Evolutionary conservation across 164 flowering plant genomes (phyloP).

Genomic region (Magnolia changhungtana): DNA sequence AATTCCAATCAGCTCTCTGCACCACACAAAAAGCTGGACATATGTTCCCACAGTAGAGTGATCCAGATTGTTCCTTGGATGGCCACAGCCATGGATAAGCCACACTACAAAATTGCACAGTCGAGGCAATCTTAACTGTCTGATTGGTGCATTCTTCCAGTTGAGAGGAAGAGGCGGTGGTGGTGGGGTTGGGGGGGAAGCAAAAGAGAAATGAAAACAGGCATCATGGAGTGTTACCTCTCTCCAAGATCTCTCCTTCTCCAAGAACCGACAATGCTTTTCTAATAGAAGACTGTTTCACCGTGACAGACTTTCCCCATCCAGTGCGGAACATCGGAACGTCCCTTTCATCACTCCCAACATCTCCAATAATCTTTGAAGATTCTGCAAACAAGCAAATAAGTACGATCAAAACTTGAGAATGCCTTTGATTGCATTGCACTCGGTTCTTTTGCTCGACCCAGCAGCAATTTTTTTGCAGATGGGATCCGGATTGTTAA

Average conservation of each 20-base stretch:
- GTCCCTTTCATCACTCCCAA: conserved; percentile 6
- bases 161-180: too few species aligned
- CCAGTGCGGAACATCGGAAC: conserved; percentile 64
- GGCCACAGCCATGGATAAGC: background rate
- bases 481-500: background rate
- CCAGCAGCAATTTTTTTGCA: background rate
- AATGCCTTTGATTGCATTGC: background rate
- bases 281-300: conserved; percentile 51
- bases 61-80: too few species aligned
- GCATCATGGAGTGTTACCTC: conserved; percentile 15
- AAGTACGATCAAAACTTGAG: background rate
- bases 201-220: background rate
- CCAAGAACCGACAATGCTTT: conserved; percentile 65
- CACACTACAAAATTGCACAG: background rate
- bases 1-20: too few species aligned
- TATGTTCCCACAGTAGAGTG: too few species aligned
- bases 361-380: conserved; percentile 28
- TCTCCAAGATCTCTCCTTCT: conserved; percentile 23
- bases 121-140: background rate
- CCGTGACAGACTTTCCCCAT: conserved; percentile 49
- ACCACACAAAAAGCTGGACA: too few species aligned
- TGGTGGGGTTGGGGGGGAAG: too few species aligned
- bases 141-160: too few species aligned
- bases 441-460: background rate
- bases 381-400: conserved; percentile 23